A percentile compares a stretch with the other conserved stretches of the same genome.
Evolutionary conservation across 2,329 filamentous ascomycete species (phyloP).

Genomic region (Chaetomium globosum): DNA sequence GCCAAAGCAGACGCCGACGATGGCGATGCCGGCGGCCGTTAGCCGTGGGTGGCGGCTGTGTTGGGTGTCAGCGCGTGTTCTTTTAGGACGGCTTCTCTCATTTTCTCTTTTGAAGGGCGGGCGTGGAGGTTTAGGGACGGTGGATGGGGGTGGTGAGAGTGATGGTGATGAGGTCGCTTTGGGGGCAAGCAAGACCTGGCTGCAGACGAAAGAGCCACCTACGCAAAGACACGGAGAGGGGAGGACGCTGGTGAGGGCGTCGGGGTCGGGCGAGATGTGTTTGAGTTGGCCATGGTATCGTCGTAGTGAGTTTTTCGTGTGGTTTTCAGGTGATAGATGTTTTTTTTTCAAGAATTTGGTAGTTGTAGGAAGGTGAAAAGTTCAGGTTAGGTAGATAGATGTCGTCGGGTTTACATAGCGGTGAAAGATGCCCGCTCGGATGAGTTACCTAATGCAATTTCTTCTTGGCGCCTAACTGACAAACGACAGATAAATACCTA

Average conservation of each 20-base stretch:
- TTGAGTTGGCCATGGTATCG: neutral
- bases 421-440: neutral
- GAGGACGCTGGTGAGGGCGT: conserved; percentile 12
- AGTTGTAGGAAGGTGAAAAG: too few species aligned
- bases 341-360: neutral
- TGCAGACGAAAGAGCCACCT: conserved; percentile 10
- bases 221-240: conserved; percentile 19
- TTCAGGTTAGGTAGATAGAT: neutral
- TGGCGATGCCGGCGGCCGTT: conserved; percentile 42
- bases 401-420: neutral
- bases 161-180: neutral
- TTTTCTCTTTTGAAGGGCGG: neutral
- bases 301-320: neutral
- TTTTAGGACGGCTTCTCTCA: too few species aligned
- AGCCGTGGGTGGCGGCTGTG: conserved; percentile 47
- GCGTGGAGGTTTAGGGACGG: neutral
- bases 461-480: neutral
- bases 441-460: neutral
- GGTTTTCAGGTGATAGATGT: neutral
- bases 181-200: too few species aligned
- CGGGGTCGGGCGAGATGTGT: neutral
- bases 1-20: conserved; percentile 37
- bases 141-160: neutral
- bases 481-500: neutral
- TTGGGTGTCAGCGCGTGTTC: neutral